Percentiles rank a stretch among this genome's conserved stretches.
Evolutionary conservation across 257 asterid species (phyloP).

Genomic region (Scutellaria baicalensis): DNA sequence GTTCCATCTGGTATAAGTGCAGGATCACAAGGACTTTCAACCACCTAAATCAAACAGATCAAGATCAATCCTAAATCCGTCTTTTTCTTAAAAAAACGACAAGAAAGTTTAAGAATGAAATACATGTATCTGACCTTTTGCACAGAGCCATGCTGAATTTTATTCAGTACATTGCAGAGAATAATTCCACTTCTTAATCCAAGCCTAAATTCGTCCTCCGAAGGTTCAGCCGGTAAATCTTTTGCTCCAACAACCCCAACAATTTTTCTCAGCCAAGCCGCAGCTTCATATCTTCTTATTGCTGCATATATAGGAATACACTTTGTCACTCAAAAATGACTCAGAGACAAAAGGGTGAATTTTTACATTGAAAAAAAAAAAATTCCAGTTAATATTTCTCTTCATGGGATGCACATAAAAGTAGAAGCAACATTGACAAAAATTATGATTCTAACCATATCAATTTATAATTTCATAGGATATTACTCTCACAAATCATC

Average conservation of each 20-base stretch:
- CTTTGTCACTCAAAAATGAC: conserved; percentile 4
- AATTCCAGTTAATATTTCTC: not conserved
- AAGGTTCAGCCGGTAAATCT: conserved; percentile 94
- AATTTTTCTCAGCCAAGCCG: conserved; percentile 74
- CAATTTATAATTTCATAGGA: not conserved
- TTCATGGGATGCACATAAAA: not conserved
- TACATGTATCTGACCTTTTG: conserved; percentile 45
- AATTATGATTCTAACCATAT: not conserved
- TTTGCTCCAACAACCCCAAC: conserved; percentile 88
- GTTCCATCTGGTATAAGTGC: conserved; percentile 84
- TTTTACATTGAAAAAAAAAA: not conserved
- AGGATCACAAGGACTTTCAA: conserved; percentile 75
- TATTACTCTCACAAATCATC: not conserved
- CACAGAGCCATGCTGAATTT: conserved; percentile 86
- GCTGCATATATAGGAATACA: conserved; percentile 35
- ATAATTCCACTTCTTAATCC: conserved; percentile 92
- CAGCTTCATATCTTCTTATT: conserved; percentile 82
- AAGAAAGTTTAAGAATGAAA: not conserved
- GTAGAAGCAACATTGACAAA: not conserved
- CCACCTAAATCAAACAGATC: conserved; percentile 53
- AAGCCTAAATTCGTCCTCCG: conserved; percentile 91
- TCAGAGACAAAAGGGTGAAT: not conserved
- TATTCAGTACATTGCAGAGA: conserved; percentile 82
- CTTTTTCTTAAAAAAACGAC: not conserved
- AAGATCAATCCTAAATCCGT: not conserved